Base-by-base conservation (phyloP, 169 alveolate genomes). In the Plasmodium fragile region DNA sequence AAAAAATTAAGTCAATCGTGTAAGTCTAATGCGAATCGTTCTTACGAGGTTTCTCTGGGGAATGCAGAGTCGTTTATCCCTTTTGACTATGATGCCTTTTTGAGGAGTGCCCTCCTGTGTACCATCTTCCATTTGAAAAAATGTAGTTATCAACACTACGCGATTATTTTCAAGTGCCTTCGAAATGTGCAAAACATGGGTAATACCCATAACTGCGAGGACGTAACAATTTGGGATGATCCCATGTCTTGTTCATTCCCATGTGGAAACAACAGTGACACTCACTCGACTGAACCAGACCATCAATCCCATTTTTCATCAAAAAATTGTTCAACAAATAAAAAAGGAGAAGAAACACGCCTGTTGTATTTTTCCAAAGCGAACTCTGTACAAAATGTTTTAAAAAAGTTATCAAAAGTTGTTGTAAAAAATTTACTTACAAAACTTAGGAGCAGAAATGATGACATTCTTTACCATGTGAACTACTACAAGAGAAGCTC, bases 131-230 rank as follows among this genome's bases (percentile, higher is more conserved):
- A 89, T 32, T 13, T 89, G 52, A 32, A 89, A 59, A 89, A 89
- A 77, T 89, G 30, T 49, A 77, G 71, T 49, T 89, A 89, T 78
- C 94, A 89, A 43, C 94, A 89, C 25, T 89, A 89, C 78, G 79
- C 94, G 10, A 89, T 89, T 18, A 89, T 89, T 49, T 70, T 89
- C 71, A 89, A 89, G 49, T 25, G 83, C 71, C 49, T 78, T 36
- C 89, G 81, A 16, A 77, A 32, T 55, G 25, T 89, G 18, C 94
- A 89, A 89, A 89, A 79, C 18, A 41, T 70, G n/a, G n/a, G 75
- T 8, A 18, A 65, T 18, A 25, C 53, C 30, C 22, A 65, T 32
- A 36, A 78, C 18, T 28, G 3, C 28, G 55, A 30, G 52, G 71
- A 18, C 13, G 28, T 39, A 3, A 16, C 45, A 13, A 82, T 16